Evolutionary conservation across 2,329 filamentous ascomycete genomes (phyloP).

Genomic region (Aciculosporium take): DNA sequence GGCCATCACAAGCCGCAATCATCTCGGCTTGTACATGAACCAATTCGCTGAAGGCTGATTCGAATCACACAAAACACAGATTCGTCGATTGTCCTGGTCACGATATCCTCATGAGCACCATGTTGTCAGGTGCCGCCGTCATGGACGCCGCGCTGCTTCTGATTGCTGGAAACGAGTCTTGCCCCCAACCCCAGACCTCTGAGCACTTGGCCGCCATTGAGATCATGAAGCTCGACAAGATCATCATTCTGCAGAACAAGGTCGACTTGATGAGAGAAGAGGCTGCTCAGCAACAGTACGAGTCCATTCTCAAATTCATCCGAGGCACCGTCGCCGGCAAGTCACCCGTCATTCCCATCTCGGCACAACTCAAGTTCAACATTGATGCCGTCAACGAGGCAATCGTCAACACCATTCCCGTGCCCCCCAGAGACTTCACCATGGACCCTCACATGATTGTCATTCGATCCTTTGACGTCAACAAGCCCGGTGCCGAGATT

Average conservation of each 20-base stretch:
- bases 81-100: slow-evolving; percentile 98
- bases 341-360: slow-evolving; percentile 89
- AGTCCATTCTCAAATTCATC: slow-evolving; percentile 97
- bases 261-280: slow-evolving; percentile 97
- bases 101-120: slow-evolving; percentile 99
- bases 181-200: slow-evolving; percentile 94
- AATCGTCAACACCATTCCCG: slow-evolving; percentile 87
- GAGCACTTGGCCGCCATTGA: slow-evolving; percentile 98
- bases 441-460: slow-evolving; percentile 96
- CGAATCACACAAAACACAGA: slow-evolving; percentile 26
- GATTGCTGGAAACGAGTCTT: slow-evolving; percentile 96
- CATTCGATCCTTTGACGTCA: slow-evolving; percentile 98
- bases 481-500: slow-evolving; percentile 98
- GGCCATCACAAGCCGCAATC: too few species aligned
- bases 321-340: slow-evolving; percentile 92
- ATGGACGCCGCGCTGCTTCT: slow-evolving; percentile 96
- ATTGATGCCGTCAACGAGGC: slow-evolving; percentile 96
- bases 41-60: slow-evolving; percentile 7
- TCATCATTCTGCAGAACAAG: slow-evolving; percentile 99
- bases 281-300: slow-evolving; percentile 81
- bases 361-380: slow-evolving; percentile 98
- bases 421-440: slow-evolving; percentile 80
- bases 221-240: slow-evolving; percentile 99
- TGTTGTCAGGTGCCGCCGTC: slow-evolving; percentile 97
- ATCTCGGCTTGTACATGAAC: too few species aligned